A percentile compares a stretch with the other conserved stretches of the same genome.
Conservation (phyloP, 768 basidiomycete species). For the Lentinula sp. region DNA sequence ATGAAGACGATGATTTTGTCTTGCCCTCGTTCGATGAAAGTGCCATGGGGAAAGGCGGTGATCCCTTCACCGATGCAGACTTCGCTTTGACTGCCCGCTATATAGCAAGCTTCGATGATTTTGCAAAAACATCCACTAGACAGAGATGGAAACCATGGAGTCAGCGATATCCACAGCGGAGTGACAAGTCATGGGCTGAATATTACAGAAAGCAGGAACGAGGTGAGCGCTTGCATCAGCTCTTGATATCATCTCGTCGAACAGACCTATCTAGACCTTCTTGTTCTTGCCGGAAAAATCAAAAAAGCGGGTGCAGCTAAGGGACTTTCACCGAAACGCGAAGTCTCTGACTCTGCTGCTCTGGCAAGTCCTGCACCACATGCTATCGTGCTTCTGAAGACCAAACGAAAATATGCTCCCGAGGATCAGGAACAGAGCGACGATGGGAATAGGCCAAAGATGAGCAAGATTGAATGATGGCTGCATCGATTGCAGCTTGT, state of each 20-base stretch:
- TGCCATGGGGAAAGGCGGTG: conserved; percentile 48
- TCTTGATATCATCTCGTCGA: neutral
- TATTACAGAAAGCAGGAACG: conserved; percentile 47
- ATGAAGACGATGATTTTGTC: conserved; percentile 14
- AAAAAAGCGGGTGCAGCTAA: conserved; percentile 13
- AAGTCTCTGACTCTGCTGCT: conserved; percentile 5
- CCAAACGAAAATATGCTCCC: conserved; percentile 29
- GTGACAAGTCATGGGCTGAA: conserved; percentile 55
- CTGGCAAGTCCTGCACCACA: neutral
- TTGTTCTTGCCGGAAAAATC: conserved; percentile 32
- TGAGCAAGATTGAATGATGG: neutral
- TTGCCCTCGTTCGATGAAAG: conserved; percentile 24
- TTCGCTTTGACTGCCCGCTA: conserved; percentile 53
- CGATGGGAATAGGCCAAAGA: conserved; percentile 12
- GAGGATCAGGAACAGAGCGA: conserved; percentile 20
- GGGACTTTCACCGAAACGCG: conserved; percentile 5
- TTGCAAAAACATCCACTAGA: conserved; percentile 29
- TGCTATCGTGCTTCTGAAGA: conserved; percentile 10
- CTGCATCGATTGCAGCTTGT: neutral
- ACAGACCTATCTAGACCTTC: conserved; percentile 19
- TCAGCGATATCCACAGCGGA: conserved; percentile 44
- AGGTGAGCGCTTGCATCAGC: conserved; percentile 14
- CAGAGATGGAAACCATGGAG: conserved; percentile 54
- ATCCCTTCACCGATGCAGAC: conserved; percentile 55
- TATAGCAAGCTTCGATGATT: conserved; percentile 43